Conservation (phyloP, 1,284 basidiomycete species). For the Moesziomyces sp. region DNA sequence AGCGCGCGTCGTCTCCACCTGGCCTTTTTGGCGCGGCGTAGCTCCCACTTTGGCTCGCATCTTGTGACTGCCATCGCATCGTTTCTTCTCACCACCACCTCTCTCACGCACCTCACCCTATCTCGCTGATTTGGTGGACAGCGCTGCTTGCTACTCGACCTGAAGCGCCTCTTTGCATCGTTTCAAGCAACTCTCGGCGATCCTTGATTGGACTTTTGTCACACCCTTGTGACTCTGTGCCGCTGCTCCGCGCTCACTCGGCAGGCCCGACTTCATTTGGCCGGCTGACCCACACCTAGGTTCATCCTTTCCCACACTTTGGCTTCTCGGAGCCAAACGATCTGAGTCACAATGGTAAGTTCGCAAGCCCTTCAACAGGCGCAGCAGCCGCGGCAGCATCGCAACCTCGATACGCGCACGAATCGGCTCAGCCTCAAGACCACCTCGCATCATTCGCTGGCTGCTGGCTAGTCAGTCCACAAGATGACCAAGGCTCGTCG, state of each 20-base stretch:
- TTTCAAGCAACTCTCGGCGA: not conserved
- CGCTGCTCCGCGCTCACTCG: not conserved
- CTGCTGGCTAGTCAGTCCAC: not conserved
- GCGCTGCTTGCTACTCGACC: too few relatives aligned
- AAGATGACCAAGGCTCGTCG: conserved; percentile 32
- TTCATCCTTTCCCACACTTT: not conserved
- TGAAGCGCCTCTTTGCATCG: not conserved
- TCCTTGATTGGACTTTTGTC: too few relatives aligned
- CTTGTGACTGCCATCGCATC: not conserved
- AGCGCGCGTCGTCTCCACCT: too few relatives aligned
- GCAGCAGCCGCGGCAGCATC: too few relatives aligned
- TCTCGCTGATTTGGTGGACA: not conserved
- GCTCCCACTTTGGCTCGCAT: not conserved
- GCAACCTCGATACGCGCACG: too few relatives aligned
- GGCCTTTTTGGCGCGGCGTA: not conserved
- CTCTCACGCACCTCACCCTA: not conserved
- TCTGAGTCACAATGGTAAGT: not conserved
- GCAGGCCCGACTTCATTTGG: not conserved
- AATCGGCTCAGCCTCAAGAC: not conserved
- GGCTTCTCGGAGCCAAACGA: not conserved
- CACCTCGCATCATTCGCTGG: conserved; percentile 3
- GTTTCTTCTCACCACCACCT: conserved; percentile 1
- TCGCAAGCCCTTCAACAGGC: not conserved
- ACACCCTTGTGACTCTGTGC: too few relatives aligned
- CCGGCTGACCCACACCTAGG: not conserved